These are phyloP conservation scores for Colletotrichum spinosum DNA, from an alignment of 2,329 filamentous ascomycete genomes.

Conservation along the genomic window DNA sequence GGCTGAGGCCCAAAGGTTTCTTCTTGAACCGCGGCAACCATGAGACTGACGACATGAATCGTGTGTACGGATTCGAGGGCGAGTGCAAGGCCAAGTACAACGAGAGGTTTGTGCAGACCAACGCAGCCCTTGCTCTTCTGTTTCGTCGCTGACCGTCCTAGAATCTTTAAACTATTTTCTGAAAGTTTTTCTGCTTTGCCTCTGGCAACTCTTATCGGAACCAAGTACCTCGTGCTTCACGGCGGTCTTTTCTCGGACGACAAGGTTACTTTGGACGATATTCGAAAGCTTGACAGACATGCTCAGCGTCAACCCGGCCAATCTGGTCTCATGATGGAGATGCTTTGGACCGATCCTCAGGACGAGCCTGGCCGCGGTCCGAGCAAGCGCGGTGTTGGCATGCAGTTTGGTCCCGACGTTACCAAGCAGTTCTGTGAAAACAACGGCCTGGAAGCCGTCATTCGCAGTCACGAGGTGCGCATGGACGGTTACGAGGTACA, in stretches of 20 bases:
- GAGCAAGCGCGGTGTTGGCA: constrained; percentile 94
- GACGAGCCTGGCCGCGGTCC: constrained; percentile 86
- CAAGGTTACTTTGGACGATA: constrained; percentile 90
- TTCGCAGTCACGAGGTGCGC: constrained; percentile 95
- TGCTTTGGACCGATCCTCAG: constrained; percentile 99
- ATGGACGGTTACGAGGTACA: constrained; percentile 99
- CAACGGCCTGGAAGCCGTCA: constrained; percentile 94
- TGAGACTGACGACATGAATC: constrained; percentile 99
- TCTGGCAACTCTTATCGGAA: constrained; percentile 89
- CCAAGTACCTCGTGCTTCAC: constrained; percentile 92
- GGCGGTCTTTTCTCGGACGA: constrained; percentile 97
- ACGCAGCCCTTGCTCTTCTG: background rate
- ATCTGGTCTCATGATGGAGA: constrained; percentile 98
- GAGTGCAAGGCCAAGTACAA: constrained; percentile 99
- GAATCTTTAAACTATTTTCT: constrained; percentile 96
- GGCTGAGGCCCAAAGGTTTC: constrained; percentile 87
- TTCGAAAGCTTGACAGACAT: constrained; percentile 91
- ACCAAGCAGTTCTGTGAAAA: constrained; percentile 97
- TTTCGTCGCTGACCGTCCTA: constrained; percentile 43
- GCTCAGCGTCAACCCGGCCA: constrained; percentile 94
- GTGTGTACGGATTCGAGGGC: constrained; percentile 97
- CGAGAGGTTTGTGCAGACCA: constrained; percentile 67
- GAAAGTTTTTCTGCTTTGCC: constrained; percentile 97
- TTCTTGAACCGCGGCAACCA: constrained; percentile 99
- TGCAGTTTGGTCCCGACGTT: constrained; percentile 97